Base-by-base conservation (phyloP, 2,329 filamentous ascomycete genomes). In the Nemania sp. region DNA sequence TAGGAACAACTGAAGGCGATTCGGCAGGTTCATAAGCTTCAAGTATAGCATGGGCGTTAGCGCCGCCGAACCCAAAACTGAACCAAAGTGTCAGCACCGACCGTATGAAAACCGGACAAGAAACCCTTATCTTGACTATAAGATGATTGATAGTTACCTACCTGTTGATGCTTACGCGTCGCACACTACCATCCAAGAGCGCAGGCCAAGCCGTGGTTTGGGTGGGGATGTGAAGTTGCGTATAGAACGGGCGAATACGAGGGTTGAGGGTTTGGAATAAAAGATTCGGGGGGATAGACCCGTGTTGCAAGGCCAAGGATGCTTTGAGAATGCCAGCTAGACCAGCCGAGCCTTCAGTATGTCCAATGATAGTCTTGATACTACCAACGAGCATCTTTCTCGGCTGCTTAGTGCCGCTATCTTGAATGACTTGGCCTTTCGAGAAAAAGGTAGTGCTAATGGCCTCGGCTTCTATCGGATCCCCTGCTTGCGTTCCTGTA, bases 321-420 rank as follows among this genome's bases (percentile, higher is more conserved):
- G 38, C 29, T n/a, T 63, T 62, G 18, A 62, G 35, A 4, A 62
- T 32, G 26, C 49, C 60, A 1, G 60, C 60, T 7, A 62, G 2
- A 1, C 60, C 51, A 32, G 60, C 60, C 22, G 60, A 20, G 5
- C 60, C 60, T 24, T 62, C 60, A 11, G 51, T 55, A n/a, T 62
- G 60, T 1, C 60, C 77, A 0, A 78, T 58, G 2, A 75, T 70
- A 0, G 74, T 76, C 53, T 78, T 78, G n/a, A n/a, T n/a, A n/a
- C n/a, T n/a, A n/a, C n/a, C 69, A 26, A 76, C 74, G 49, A 24
- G 59, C 11, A n/a, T n/a, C n/a, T n/a, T n/a, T n/a, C n/a, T n/a
- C n/a, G n/a, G n/a, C n/a, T n/a, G n/a, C n/a, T n/a, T n/a, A n/a
- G n/a, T n/a, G n/a, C n/a, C n/a, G n/a, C n/a, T n/a, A n/a, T n/a